These are phyloP conservation scores for Linum lewisii DNA, from an alignment of 345 rosid genomes.

Conservation along the genomic window DNA sequence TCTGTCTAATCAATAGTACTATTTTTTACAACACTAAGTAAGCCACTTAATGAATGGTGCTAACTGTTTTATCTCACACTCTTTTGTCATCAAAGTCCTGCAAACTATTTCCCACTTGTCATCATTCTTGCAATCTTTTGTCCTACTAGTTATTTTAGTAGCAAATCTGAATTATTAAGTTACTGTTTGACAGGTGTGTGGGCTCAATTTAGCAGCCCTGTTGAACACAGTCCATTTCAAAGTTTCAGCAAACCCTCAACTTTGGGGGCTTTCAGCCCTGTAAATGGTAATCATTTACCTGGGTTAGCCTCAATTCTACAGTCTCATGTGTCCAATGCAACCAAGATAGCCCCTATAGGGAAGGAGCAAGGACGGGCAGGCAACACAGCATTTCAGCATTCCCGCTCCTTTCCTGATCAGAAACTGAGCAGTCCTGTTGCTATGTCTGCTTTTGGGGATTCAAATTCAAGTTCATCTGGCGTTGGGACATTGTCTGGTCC, in stretches of 20 bases:
- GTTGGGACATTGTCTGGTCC: slow-evolving; percentile 74
- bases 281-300: slow-evolving; percentile 41
- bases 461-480: slow-evolving; percentile 45
- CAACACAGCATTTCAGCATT: slow-evolving; percentile 34
- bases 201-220: slow-evolving; percentile 60
- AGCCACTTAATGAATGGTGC: too few species aligned
- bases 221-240: slow-evolving; percentile 51
- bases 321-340: slow-evolving; percentile 42
- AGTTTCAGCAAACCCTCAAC: slow-evolving; percentile 55
- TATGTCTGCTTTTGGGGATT: slow-evolving; percentile 29
- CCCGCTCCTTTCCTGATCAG: slow-evolving; percentile 24
- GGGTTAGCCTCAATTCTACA: slow-evolving; percentile 90
- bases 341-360: slow-evolving; percentile 60
- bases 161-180: slow-evolving; percentile 4
- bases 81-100: too few species aligned
- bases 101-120: too few species aligned
- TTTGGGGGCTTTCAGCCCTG: slow-evolving; percentile 41
- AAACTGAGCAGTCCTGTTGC: slow-evolving; percentile 18
- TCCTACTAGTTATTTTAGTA: too few species aligned
- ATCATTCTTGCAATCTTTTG: too few species aligned
- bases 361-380: slow-evolving; percentile 57
- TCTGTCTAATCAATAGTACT: too few species aligned
- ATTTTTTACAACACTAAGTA: too few species aligned
- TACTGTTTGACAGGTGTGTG: slow-evolving; percentile 50
- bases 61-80: too few species aligned